These are phyloP conservation scores for Citrus cavaleriei DNA, from an alignment of 345 rosid species.

Conservation along the genomic window DNA sequence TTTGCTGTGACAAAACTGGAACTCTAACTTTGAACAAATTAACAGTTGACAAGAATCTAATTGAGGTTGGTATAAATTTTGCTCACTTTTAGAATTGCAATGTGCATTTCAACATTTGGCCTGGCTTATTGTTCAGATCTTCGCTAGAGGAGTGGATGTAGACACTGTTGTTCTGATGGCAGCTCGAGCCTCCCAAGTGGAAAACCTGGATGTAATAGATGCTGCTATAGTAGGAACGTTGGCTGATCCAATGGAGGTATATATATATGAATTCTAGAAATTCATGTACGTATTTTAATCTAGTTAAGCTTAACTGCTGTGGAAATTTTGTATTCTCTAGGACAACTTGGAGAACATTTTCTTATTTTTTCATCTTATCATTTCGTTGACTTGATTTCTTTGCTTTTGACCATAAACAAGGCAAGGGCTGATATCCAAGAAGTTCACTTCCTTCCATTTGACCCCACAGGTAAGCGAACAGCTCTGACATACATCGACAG, in stretches of 20 bases:
- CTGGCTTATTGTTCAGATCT: slow-evolving; percentile 23
- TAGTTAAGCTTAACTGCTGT: neutral
- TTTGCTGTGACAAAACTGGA: slow-evolving; percentile 72
- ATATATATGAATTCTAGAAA: too few species aligned
- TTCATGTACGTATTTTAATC: slow-evolving; percentile 13
- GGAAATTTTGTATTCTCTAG: neutral
- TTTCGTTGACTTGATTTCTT: slow-evolving; percentile 1
- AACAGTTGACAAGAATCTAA: slow-evolving; percentile 51
- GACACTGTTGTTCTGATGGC: slow-evolving; percentile 58
- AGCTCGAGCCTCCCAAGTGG: slow-evolving; percentile 59
- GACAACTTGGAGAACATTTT: neutral
- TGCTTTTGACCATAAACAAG: slow-evolving; percentile 16
- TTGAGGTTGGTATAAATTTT: slow-evolving; percentile 40
- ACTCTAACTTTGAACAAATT: slow-evolving; percentile 62
- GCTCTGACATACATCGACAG: slow-evolving; percentile 53
- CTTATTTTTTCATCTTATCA: neutral
- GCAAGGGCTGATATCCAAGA: slow-evolving; percentile 60
- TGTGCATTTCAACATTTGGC: neutral
- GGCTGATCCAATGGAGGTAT: slow-evolving; percentile 64
- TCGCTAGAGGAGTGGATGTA: slow-evolving; percentile 42
- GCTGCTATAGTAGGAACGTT: slow-evolving; percentile 58
- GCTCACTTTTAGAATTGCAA: neutral
- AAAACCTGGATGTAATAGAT: slow-evolving; percentile 66
- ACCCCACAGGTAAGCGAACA: slow-evolving; percentile 61
- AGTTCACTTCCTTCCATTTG: slow-evolving; percentile 61